Evolutionary conservation across 2,329 filamentous ascomycete species (phyloP).

Genomic region (Claviceps sorghi): DNA sequence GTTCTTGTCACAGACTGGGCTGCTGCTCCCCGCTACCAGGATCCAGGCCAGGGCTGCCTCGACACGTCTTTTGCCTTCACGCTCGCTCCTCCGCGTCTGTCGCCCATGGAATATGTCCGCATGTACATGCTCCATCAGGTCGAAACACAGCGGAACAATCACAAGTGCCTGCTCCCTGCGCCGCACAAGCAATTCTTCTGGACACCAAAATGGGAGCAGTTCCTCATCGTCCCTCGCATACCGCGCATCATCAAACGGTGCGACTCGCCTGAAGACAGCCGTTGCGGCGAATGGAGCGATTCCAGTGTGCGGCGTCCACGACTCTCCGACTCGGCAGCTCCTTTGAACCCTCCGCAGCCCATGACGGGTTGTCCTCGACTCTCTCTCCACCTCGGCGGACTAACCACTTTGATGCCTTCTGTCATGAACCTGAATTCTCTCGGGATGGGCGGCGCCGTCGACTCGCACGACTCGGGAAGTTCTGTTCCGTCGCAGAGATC

Average conservation of each 20-base stretch:
- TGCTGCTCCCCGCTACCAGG: background rate
- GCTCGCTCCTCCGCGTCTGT: slow-evolving; percentile 16
- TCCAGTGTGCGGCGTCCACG: background rate
- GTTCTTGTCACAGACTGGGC: background rate
- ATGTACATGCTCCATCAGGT: slow-evolving; percentile 21
- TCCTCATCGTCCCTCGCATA: slow-evolving; percentile 21
- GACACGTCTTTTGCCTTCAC: background rate
- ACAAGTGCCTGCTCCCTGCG: slow-evolving; percentile 14
- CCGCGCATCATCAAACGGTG: slow-evolving; percentile 15
- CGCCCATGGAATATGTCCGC: slow-evolving; percentile 26
- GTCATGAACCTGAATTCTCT: slow-evolving; percentile 11
- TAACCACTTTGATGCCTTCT: slow-evolving; percentile 12
- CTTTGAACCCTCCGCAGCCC: background rate
- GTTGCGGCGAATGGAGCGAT: background rate
- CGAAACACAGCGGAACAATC: slow-evolving; percentile 13
- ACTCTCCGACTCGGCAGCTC: slow-evolving; percentile 3
- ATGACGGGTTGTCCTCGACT: slow-evolving; percentile 13
- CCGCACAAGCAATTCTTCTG: slow-evolving; percentile 20
- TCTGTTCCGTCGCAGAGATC: background rate
- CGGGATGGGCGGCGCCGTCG: background rate
- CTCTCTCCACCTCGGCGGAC: slow-evolving; percentile 17
- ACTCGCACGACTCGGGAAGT: background rate
- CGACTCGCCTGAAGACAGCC: background rate
- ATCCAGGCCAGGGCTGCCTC: background rate
- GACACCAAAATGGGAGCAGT: slow-evolving; percentile 21